Evolutionary conservation across 2,329 filamentous ascomycete species (phyloP).

Genomic region (Teratosphaeria viscida): DNA sequence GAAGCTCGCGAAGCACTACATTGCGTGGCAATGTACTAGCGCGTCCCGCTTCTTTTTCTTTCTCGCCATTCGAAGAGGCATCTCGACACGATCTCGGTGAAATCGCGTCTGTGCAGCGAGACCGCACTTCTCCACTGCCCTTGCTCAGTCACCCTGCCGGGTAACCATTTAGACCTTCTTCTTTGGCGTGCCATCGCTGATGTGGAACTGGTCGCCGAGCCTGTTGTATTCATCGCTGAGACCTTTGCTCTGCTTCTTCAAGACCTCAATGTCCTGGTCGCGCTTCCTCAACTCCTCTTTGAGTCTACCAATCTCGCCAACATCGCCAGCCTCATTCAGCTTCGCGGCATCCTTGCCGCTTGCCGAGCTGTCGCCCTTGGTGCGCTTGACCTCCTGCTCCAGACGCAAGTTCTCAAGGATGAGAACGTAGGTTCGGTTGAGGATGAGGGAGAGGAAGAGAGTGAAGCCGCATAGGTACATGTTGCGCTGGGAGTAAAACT

Average conservation of each 20-base stretch:
- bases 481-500: conserved; percentile 99
- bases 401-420: conserved; percentile 85
- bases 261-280: conserved; percentile 70
- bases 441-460: conserved; percentile 94
- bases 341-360: conserved; percentile 56
- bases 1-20: not conserved
- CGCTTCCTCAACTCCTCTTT: conserved; percentile 59
- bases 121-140: not conserved
- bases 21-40: not conserved
- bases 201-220: conserved; percentile 70
- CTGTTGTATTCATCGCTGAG: conserved; percentile 77
- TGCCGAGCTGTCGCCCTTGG: conserved; percentile 54
- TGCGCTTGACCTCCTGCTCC: conserved; percentile 79
- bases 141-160: not conserved
- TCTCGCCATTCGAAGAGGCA: not conserved
- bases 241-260: conserved; percentile 87
- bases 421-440: conserved; percentile 98
- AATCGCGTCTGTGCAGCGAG: not conserved
- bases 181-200: conserved; percentile 43
- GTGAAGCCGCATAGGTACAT: conserved; percentile 99
- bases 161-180: conserved; percentile 39
- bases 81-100: not conserved
- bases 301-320: conserved; percentile 62
- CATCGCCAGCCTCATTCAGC: conserved; percentile 60
- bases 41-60: not conserved